Evolutionary conservation across 306 rosid genomes (phyloP).

Genomic region (Echinosophora koreensis): DNA sequence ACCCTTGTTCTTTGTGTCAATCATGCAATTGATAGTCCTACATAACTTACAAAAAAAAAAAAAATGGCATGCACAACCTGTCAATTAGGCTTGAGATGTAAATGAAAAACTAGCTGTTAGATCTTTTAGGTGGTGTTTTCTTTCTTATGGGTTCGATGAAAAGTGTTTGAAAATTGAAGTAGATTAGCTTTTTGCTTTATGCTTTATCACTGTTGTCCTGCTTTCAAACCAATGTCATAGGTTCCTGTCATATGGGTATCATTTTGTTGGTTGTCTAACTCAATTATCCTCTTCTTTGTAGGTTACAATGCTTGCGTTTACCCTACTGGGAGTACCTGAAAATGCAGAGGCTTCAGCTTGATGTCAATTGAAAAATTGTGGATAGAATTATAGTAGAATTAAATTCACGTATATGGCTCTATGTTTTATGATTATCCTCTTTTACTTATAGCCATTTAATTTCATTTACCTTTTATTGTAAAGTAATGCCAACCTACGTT

Average conservation of each 20-base stretch:
- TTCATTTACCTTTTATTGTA: conserved; percentile 11
- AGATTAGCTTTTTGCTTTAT: neutral
- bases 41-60: neutral
- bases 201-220: neutral
- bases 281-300: conserved; percentile 35
- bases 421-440: neutral
- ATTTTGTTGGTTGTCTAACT: neutral
- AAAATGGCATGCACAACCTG: neutral
- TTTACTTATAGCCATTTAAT: neutral
- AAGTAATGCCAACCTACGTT: neutral
- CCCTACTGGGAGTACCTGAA: conserved; percentile 59
- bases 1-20: conserved; percentile 1
- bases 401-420: conserved; percentile 31
- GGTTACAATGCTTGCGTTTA: conserved; percentile 78
- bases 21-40: neutral
- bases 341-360: neutral
- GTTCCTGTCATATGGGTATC: no score
- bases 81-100: neutral
- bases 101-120: neutral
- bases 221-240: neutral
- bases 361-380: neutral
- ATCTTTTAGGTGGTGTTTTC: neutral
- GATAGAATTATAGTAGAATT: neutral
- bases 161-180: neutral
- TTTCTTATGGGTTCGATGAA: neutral